Conservation (phyloP, 2,329 filamentous ascomycete genomes). For the Reticulascus tulasneorum region DNA sequence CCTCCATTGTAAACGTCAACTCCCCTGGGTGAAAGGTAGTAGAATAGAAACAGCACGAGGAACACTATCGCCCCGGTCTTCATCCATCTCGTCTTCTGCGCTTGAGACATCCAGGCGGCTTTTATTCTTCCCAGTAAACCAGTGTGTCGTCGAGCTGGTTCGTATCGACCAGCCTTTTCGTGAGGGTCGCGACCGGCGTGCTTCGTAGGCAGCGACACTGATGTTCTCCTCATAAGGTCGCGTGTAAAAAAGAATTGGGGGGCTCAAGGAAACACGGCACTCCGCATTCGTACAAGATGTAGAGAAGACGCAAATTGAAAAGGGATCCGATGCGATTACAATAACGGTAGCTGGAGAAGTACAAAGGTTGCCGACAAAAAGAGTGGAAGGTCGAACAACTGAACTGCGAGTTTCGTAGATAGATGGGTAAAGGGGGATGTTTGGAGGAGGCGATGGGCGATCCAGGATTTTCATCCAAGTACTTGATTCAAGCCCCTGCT, state of each 20-base stretch:
- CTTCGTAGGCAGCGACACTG: constrained; percentile 60
- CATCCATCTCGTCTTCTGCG: constrained; percentile 61
- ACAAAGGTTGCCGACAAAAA: constrained; percentile 5
- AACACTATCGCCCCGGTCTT: constrained; percentile 62
- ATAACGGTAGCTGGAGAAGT: not conserved
- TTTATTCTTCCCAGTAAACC: constrained; percentile 52
- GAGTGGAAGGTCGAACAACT: constrained; percentile 9
- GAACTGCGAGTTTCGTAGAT: constrained; percentile 5
- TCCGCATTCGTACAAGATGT: constrained; percentile 10
- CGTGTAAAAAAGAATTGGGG: constrained; percentile 4
- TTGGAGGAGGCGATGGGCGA: too few relatives aligned
- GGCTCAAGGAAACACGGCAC: constrained; percentile 13
- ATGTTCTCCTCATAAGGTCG: constrained; percentile 59
- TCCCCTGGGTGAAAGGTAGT: constrained; percentile 58
- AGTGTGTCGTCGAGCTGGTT: constrained; percentile 39
- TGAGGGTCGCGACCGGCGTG: constrained; percentile 56
- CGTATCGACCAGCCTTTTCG: constrained; percentile 63
- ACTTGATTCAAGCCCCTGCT: too few relatives aligned
- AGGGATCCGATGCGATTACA: not conserved
- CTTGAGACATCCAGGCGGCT: constrained; percentile 57
- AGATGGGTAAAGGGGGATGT: constrained; percentile 5
- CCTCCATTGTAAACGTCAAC: constrained; percentile 50
- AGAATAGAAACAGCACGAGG: constrained; percentile 57
- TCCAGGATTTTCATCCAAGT: too few relatives aligned
- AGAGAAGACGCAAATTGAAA: constrained; percentile 7